Evolutionary conservation across 2,329 filamentous ascomycete genomes (phyloP), one percentile per base, ranked within the genome.

Genomic region (Neurospora sp.): DNA sequence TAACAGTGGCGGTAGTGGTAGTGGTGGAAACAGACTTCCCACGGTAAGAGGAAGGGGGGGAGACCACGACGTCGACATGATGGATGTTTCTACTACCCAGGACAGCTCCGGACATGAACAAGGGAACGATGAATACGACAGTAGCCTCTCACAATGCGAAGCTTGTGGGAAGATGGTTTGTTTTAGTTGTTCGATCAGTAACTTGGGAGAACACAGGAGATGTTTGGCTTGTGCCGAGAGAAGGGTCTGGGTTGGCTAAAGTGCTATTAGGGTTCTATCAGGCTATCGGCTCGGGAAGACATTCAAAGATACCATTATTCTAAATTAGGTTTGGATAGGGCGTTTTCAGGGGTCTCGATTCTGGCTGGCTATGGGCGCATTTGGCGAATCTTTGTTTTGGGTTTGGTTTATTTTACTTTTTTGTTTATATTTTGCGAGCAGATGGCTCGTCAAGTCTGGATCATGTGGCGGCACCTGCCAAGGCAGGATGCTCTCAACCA

Each of bases 181-280:
- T 78, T 86, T 84, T 69, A 83, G 84, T 69, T 90, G 87, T 75
- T 87, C 86, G 0, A 82, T 89, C 52, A 87, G 84, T 71, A 86
- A 87, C 72, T 78, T 89, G 0, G 86, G 86, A 3, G 83, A 85
- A 72, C 80, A 85, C 73, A 80, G 84, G 71, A 79, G 82, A 52
- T 89, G 87, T 73, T 73, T 89, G 62, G 78, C 76, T 4, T 89
- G 87, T 74, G 84, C 85, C 0, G 82, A 82, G 9, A 76, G 77
- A 66, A 80, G 77, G 28, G 74, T 70, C 2, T 71, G 73, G 68
- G 70, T 70, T 38, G 71, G 68, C 9, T 71, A 73, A 19, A 68
- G 39, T 17, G 52, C 13, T 58, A 33, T 58, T 8, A 17, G 23
- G 23, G 23, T 17, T 4, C 15, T 8, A 33, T 33, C 6, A 62